Evolutionary conservation across 768 basidiomycete species (phyloP).

Genomic region (Chlorophyllum brunneum): DNA sequence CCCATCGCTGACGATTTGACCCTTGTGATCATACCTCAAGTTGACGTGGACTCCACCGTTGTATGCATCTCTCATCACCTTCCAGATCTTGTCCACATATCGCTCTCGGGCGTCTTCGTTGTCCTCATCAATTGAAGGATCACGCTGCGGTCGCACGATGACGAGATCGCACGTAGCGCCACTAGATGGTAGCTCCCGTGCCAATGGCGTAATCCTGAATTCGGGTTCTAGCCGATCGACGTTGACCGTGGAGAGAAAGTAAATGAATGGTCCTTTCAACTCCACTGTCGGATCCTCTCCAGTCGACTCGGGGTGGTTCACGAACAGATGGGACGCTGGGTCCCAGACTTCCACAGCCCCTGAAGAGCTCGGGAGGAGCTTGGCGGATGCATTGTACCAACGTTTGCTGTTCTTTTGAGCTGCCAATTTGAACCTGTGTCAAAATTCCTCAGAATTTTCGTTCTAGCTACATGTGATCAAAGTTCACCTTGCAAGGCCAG

Average conservation of each 20-base stretch:
- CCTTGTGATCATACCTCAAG: conserved; percentile 48
- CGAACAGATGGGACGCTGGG: conserved; percentile 42
- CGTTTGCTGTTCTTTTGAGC: conserved; percentile 69
- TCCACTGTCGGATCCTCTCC: conserved; percentile 34
- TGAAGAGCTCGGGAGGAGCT: conserved; percentile 45
- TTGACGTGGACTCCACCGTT: conserved; percentile 67
- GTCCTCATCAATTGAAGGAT: conserved; percentile 43
- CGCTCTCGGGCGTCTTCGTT: conserved; percentile 36
- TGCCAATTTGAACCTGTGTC: conserved; percentile 75
- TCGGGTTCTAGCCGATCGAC: conserved; percentile 82
- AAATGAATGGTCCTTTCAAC: conserved; percentile 76
- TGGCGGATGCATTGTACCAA: conserved; percentile 64
- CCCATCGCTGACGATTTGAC: conserved; percentile 36
- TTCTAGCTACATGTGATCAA: conserved; percentile 15
- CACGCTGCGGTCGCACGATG: conserved; percentile 67
- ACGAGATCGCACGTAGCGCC: conserved; percentile 66
- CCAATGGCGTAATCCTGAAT: conserved; percentile 74
- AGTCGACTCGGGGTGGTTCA: conserved; percentile 31
- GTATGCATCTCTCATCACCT: conserved; percentile 68
- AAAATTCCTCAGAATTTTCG: conserved; percentile 1
- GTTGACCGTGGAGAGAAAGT: conserved; percentile 80
- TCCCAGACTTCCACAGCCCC: conserved; percentile 60
- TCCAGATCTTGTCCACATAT: conserved; percentile 53
- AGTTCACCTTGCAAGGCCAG: conserved; percentile 59
- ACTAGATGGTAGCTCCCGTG: conserved; percentile 39